Conservation (phyloP, 2,329 filamentous ascomycete species). For the Epichloe hybrida region DNA sequence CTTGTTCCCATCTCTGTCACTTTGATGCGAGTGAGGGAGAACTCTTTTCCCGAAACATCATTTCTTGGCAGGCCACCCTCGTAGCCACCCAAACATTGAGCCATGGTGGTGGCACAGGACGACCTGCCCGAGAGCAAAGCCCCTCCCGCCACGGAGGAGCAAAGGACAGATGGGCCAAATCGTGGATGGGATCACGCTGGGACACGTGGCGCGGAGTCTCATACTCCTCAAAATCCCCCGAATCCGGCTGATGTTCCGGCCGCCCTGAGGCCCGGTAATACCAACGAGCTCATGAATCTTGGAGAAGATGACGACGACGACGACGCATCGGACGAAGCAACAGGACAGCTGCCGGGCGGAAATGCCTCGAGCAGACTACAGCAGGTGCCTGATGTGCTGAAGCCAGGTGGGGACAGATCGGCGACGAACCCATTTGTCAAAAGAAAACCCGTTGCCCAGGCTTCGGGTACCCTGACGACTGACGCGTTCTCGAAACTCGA, state of each 20-base stretch:
- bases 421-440: constrained; percentile 42
- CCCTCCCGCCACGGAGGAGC: neutral
- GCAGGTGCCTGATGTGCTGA: constrained; percentile 19
- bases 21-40: neutral
- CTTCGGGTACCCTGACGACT: constrained; percentile 13
- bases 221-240: constrained; percentile 2
- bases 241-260: constrained; percentile 8
- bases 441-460: constrained; percentile 22
- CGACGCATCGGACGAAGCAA: constrained; percentile 17
- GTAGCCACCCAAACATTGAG: neutral
- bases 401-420: constrained; percentile 19
- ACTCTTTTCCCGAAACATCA: neutral
- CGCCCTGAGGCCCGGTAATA: constrained; percentile 9
- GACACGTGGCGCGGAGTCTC: neutral
- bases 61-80: neutral
- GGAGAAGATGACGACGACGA: constrained; percentile 16
- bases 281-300: constrained; percentile 7
- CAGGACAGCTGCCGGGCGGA: constrained; percentile 5
- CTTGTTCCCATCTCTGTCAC: too few relatives aligned
- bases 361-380: constrained; percentile 2
- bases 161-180: constrained; percentile 9
- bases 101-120: constrained; percentile 5
- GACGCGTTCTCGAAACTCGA: constrained; percentile 28
- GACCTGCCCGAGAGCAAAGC: neutral
- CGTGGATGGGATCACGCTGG: constrained; percentile 13